Evolutionary conservation across 176 grass and related monocot genomes (phyloP), one percentile per base, ranked within the genome.

Genomic region (Carex cristatella): DNA sequence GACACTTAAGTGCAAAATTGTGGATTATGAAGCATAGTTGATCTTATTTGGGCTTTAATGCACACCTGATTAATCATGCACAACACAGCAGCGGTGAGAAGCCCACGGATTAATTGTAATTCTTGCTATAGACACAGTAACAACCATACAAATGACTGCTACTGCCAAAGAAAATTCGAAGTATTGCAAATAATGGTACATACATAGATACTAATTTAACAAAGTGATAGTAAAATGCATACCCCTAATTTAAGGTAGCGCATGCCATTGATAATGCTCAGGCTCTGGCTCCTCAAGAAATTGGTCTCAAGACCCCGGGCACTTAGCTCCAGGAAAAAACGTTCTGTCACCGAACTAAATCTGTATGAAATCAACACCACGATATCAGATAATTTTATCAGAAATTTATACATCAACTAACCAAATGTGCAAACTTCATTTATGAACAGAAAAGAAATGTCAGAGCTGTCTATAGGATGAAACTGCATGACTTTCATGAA

Each of bases 191-290:
- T 70, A 42, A 70, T 42, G 12, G 75, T 79, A 9, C 80, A 53
- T 79, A 68, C 79, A 80, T 38, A 7, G 13, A 10, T 81, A 42
- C 67, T 40, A 86, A 89, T 67, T 62, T 80, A 37, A 2, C 6
- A 31, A 77, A 55, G 27, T 28, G 10, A 23, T 13, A 77, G 23
- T 51, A 54, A 56, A 76, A 77, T 60, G 69, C 85, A 79, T 92
- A 95, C 96, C 93, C 96, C 96, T 80, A 98, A 85, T 85, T 98
- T 98, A 81, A 98, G 96, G 85, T 98, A 98, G 83, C 93, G 96
- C 96, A 95, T 94, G 85, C 96, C 96, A 53, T 98, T 98, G 53
- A 98, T 98, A 83, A 98, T 94, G 88, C 87, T 98, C 44, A 98
- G 96, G 64, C 89, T 95, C 81, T 98, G 92, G 6, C 91, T 98